Evolutionary conservation across 106 monocot species (phyloP).

Genomic region (Gastrodia elata): DNA sequence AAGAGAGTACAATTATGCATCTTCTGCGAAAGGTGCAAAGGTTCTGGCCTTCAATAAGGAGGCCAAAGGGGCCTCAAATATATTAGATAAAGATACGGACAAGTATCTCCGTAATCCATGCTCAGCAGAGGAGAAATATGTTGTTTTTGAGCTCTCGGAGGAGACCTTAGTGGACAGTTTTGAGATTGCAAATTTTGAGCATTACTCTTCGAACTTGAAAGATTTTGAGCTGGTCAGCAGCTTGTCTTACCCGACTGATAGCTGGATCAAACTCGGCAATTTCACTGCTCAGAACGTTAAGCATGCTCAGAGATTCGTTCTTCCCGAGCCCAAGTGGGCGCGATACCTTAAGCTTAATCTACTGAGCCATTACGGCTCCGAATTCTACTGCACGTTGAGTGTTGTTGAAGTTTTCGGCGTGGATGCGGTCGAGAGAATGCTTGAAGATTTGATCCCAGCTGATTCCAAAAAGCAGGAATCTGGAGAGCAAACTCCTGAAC

Average conservation of each 20-base stretch:
- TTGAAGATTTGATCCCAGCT: constrained; percentile 70
- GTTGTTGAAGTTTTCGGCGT: constrained; percentile 78
- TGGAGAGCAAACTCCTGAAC: constrained; percentile 30
- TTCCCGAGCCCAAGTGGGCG: constrained; percentile 75
- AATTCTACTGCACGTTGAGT: constrained; percentile 86
- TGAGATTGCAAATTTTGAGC: constrained; percentile 80
- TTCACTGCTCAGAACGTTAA: constrained; percentile 70
- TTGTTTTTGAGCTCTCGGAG: constrained; percentile 81
- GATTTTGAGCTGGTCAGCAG: constrained; percentile 81
- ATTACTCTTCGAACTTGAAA: constrained; percentile 79
- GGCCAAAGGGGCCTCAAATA: constrained; percentile 77
- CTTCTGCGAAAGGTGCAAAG: constrained; percentile 75
- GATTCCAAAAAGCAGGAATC: constrained; percentile 30
- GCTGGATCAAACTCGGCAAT: constrained; percentile 62
- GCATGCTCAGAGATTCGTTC: constrained; percentile 60
- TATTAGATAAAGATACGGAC: constrained; percentile 82
- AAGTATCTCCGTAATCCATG: constrained; percentile 89
- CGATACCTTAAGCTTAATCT: constrained; percentile 69
- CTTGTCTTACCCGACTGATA: constrained; percentile 65
- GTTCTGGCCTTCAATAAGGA: constrained; percentile 76
- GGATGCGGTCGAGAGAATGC: constrained; percentile 91
- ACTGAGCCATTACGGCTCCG: constrained; percentile 74
- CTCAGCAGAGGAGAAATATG: constrained; percentile 76
- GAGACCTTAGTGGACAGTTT: constrained; percentile 77
- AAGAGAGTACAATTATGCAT: constrained; percentile 85